Evolutionary conservation across 305 asterid genomes (phyloP).

Genomic region (Fraxinus sp.): DNA sequence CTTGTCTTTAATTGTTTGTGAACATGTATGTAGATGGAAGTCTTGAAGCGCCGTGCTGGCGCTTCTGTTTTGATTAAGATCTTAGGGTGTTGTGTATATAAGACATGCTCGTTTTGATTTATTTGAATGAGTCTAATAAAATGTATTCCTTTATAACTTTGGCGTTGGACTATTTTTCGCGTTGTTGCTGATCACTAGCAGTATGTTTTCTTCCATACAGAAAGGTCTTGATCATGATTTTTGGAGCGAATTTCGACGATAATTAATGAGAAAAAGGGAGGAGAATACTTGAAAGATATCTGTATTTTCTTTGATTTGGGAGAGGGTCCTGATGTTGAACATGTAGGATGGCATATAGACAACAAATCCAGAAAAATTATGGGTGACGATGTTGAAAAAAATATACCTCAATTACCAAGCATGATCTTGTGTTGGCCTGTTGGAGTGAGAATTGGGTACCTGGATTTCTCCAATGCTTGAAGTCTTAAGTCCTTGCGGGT

Average conservation of each 20-base stretch:
- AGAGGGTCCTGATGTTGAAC: not conserved
- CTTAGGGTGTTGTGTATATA: not conserved
- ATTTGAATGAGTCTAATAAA: conserved; percentile 12
- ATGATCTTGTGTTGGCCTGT: not conserved
- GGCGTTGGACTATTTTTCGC: not conserved
- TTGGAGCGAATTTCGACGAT: not conserved
- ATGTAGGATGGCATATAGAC: not conserved
- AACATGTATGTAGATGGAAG: conserved; percentile 17
- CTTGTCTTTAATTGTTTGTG: conserved; percentile 33
- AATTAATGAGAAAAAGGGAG: not conserved
- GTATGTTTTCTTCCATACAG: not conserved
- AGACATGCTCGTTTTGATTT: conserved; percentile 23
- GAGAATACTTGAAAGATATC: not conserved
- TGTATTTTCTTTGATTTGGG: not conserved
- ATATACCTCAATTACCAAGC: not conserved
- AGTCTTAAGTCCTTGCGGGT: not conserved
- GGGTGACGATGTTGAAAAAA: not conserved
- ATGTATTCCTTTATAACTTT: not conserved
- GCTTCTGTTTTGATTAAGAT: not conserved
- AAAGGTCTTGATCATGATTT: not conserved
- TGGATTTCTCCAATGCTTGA: not conserved
- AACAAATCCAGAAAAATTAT: not conserved
- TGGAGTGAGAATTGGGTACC: not conserved
- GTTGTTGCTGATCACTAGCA: not conserved
- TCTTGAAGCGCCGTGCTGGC: not conserved